Percentiles rank a stretch among this genome's conserved stretches.
Conservation (phyloP, 2,329 filamentous ascomycete species). For the Aspergillus sergii region DNA sequence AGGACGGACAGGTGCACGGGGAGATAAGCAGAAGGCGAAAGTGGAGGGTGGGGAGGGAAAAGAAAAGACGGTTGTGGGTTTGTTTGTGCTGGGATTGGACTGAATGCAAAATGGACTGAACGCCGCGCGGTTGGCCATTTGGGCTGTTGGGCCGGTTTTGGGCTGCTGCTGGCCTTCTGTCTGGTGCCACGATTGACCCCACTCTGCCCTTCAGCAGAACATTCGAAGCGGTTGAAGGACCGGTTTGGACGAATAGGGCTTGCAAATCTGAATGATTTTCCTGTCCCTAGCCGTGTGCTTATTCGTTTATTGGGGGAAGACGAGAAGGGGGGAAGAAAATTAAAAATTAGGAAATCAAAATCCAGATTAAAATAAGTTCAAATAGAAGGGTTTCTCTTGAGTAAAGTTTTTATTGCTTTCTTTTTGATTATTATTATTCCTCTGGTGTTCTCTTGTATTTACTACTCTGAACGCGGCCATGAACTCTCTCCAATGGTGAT, state of each 20-base stretch:
- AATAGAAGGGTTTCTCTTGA: neutral
- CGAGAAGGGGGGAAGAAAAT: neutral
- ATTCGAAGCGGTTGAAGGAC: conserved; percentile 23
- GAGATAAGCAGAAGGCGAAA: conserved; percentile 26
- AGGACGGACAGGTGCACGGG: conserved; percentile 28
- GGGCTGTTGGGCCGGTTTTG: conserved; percentile 42
- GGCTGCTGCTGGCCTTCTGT: conserved; percentile 33
- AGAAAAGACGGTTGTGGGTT: conserved; percentile 18
- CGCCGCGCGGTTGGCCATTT: conserved; percentile 20
- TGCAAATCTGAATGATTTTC: conserved; percentile 17
- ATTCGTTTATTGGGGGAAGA: conserved; percentile 2
- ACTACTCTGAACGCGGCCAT: neutral
- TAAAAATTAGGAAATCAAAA: neutral
- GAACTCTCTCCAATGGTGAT: too few species aligned
- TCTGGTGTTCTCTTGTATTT: neutral
- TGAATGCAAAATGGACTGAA: conserved; percentile 13
- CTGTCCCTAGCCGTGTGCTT: conserved; percentile 20
- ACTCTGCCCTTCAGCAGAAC: conserved; percentile 23
- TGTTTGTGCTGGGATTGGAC: conserved; percentile 6
- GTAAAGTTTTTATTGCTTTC: neutral
- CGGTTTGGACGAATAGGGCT: conserved; percentile 34
- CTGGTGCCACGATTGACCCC: conserved; percentile 47
- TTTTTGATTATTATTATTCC: neutral
- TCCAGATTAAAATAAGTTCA: neutral
- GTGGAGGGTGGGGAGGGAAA: conserved; percentile 14